Base-by-base conservation (phyloP, 176 grass and related monocot genomes). In the Zea luxurians region DNA sequence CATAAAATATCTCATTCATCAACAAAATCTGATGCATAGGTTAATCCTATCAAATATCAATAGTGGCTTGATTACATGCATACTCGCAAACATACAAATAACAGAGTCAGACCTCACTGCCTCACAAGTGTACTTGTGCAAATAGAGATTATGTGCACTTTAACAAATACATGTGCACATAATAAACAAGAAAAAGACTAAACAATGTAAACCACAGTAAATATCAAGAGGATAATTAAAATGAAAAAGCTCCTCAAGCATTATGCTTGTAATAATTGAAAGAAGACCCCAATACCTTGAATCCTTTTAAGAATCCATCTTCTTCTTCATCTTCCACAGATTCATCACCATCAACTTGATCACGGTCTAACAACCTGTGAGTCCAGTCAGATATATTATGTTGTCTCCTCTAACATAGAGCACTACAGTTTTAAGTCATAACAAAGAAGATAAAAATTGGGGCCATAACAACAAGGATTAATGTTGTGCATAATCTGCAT, bases 221-320 rank as follows among this genome's bases (percentile, higher is more conserved):
- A 81, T 55, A 75, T 53, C n/a, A 66, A 74, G 15, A 79, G 44
- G 10, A 46, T 15, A 78, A 64, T 41, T 49, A 78, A 67, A 85
- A 82, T 63, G 65, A 76, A 59, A 37, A 72, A 81, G 17, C 12
- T 54, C 38, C 17, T 36, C 60, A 34, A 20, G 11, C 6, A 55
- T 55, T 71, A 75, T 61, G 46, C 17, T 55, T 76, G 49, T 55
- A 60, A 81, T 59, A 21, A 59, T 17, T 4, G 9, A 70, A 38
- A 63, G 40, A 60, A 69, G 8, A 79, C 37, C n/a, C 42, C 48
- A 27, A 7, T 82, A 99, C 96, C 96, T 99, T 99, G 75, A 99
- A 99, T 83, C 92, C 96, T 99, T 99, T 99, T 50, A 99, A 69
- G 75, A 99, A 91, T 67, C 84, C 92, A n/a, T 86, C 87, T 6